Conservation (phyloP, 2,329 filamentous ascomycete species). For the Neofusicoccum sp. region DNA sequence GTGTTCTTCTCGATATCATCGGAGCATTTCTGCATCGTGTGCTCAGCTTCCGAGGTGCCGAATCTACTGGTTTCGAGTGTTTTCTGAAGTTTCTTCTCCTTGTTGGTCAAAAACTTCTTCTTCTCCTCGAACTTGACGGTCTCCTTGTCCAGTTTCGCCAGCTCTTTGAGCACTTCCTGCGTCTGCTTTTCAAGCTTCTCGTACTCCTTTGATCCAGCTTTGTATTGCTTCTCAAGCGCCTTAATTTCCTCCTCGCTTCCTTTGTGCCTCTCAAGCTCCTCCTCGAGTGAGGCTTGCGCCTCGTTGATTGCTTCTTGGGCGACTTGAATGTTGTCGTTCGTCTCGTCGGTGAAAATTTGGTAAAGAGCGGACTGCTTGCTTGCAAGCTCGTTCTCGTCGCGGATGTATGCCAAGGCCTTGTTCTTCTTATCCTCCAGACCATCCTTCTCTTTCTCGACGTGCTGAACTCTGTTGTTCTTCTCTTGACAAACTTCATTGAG, state of each 20-base stretch:
- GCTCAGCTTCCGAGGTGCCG: slow-evolving; percentile 72
- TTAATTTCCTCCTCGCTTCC: slow-evolving; percentile 91
- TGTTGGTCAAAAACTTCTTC: slow-evolving; percentile 86
- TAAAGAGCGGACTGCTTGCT: slow-evolving; percentile 90
- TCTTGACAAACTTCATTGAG: slow-evolving; percentile 94
- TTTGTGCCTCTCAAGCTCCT: slow-evolving; percentile 87
- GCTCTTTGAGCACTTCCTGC: slow-evolving; percentile 79
- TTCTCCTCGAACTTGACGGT: slow-evolving; percentile 98
- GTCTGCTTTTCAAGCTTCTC: slow-evolving; percentile 81
- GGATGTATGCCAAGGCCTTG: slow-evolving; percentile 84
- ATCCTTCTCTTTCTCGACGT: slow-evolving; percentile 96
- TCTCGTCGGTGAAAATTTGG: slow-evolving; percentile 87
- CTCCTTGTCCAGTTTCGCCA: slow-evolving; percentile 93
- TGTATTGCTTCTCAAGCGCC: slow-evolving; percentile 81
- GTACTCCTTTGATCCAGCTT: slow-evolving; percentile 79
- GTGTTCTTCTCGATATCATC: slow-evolving; percentile 77
- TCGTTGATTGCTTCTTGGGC: slow-evolving; percentile 89
- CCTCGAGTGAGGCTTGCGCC: slow-evolving; percentile 82
- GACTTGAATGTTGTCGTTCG: slow-evolving; percentile 83
- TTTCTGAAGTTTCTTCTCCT: slow-evolving; percentile 95
- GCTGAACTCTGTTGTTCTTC: slow-evolving; percentile 92
- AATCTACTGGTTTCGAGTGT: slow-evolving; percentile 76
- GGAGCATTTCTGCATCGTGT: slow-evolving; percentile 75
- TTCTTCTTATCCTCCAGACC: slow-evolving; percentile 95
- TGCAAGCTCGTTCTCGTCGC: slow-evolving; percentile 89